Conservation (phyloP, 805 yeast genomes). For the Kluyveromyces wickerhamii region DNA sequence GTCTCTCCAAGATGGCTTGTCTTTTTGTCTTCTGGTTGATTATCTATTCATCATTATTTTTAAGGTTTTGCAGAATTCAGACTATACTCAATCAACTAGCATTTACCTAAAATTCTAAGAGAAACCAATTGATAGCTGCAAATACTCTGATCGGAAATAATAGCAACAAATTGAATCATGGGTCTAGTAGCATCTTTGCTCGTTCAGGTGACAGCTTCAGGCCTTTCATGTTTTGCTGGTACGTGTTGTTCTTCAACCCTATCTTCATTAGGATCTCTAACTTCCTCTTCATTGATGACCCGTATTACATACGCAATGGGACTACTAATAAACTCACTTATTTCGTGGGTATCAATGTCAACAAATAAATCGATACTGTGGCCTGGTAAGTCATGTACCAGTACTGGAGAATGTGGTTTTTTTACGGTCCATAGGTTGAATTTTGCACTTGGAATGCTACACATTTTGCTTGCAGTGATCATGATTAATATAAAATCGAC, state of each 20-base stretch:
- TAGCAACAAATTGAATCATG: no score
- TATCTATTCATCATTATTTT: no score
- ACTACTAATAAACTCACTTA: conserved; percentile 64
- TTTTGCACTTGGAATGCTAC: conserved; percentile 78
- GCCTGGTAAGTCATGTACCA: conserved; percentile 73
- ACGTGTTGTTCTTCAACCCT: conserved; percentile 71
- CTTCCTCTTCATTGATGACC: conserved; percentile 72
- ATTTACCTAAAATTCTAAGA: no score
- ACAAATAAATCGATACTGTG: conserved; percentile 70
- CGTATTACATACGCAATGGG: conserved; percentile 79
- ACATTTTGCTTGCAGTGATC: conserved; percentile 58
- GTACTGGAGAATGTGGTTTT: conserved; percentile 82
- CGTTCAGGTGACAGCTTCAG: conserved; percentile 48
- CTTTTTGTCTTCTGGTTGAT: no score
- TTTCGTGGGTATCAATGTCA: conserved; percentile 84
- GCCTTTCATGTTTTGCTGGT: conserved; percentile 69
- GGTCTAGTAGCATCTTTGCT: conserved; percentile 72
- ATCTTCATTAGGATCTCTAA: conserved; percentile 44
- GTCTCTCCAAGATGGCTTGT: no score
- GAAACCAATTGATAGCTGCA: no score
- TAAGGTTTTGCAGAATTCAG: no score
- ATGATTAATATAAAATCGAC: conserved; percentile 73
- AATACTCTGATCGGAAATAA: no score
- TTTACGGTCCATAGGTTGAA: conserved; percentile 90
- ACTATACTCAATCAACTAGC: no score